These are phyloP conservation scores for Chlorella sp. DNA, from an alignment of 139 green algal genomes.

Conservation along the genomic window DNA sequence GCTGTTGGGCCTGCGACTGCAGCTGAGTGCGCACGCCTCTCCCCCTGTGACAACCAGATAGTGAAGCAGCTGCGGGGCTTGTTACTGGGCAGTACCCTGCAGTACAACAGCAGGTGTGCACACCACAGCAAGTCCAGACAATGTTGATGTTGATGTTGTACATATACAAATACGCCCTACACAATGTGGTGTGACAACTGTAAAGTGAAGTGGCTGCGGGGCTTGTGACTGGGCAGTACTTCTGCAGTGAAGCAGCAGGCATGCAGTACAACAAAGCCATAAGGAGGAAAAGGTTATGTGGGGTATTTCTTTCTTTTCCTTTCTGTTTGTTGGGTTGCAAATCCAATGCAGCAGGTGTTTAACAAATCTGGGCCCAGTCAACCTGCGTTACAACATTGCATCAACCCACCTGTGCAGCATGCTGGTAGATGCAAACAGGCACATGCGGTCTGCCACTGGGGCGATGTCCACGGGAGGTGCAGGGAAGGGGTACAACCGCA, in stretches of 20 bases:
- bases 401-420: slow-evolving; percentile 65
- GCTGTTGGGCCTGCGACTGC: background rate
- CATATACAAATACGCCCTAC: no score
- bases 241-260: background rate
- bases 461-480: slow-evolving; percentile 41
- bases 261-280: no score
- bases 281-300: no score
- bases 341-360: no score
- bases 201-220: slow-evolving; percentile 18
- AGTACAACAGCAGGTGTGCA: no score
- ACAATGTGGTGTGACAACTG: no score
- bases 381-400: no score
- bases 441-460: slow-evolving; percentile 51
- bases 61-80: slow-evolving; percentile 70
- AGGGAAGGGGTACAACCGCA: slow-evolving; percentile 70
- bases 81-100: no score
- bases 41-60: slow-evolving; percentile 59
- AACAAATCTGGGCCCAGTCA: no score
- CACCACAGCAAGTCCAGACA: no score
- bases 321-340: background rate
- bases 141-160: no score
- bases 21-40: background rate
- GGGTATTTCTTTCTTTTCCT: no score
- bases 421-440: slow-evolving; percentile 60
- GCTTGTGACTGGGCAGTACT: background rate